Base-by-base conservation (phyloP, 345 rosid species). In the Jatropha curcas region DNA sequence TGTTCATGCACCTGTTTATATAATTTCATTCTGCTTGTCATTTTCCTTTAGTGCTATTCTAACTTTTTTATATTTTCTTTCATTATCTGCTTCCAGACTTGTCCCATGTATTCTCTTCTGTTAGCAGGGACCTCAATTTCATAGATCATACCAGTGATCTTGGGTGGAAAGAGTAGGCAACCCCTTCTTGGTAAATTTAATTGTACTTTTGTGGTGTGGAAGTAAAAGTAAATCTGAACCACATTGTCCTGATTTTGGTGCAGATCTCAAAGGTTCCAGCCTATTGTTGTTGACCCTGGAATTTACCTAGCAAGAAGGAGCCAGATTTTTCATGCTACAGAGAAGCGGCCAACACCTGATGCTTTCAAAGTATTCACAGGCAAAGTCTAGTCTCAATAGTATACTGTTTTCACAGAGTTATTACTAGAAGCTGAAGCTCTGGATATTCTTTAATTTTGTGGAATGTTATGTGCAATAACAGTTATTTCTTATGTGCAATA, bases 131-230 rank as follows among this genome's bases (percentile, higher is more conserved):
- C 73, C 76, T 96, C 77, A 96, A 89, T 88, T 96, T 96, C 84
- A 85, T 96, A 48, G 96, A 91, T 77, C 99, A 96, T 58, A 93
- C 94, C 79, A 82, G 96, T 81, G 96, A 96, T 77, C 93, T 96
- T 73, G 93, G 97, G 58, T 96, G 99, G 99, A 96, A 96, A 89
- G 99, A 91, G 99, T 96, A 88, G 70, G 97, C 76, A 46, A 72
- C 73, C n/a, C 62, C 8, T 43, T 60, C 70, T 60, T 24, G 2
- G 56, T 53, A 25, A 19, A 45, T 71, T 67, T 74, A 33, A 50
- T 27, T 46, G 12, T 66, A 19, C 27, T 52, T 65, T 35, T 58
- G 12, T 35, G 16, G 33, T 45, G 9, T 35, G 37, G n/a, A 35
- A 50, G 48, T 63, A 41, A 24, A 51, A 24, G 20, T 11, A 67